Evolutionary conservation across 1,284 basidiomycete genomes (phyloP), one percentile per base, ranked within the genome.

Genomic region (Prillingera fragicola): DNA sequence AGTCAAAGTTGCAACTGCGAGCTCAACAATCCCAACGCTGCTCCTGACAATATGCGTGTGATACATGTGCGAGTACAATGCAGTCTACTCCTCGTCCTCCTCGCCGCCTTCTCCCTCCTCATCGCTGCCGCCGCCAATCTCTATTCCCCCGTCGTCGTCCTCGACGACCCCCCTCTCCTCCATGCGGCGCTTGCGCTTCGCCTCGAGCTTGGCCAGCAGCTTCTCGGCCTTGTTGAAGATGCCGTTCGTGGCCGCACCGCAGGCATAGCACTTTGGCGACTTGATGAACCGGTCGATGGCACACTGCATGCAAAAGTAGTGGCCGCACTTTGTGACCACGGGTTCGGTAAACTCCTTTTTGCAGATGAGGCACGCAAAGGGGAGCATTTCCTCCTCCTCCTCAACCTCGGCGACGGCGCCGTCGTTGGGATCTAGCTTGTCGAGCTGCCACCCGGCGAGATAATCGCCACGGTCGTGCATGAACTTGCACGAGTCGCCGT

Each of bases 401-500:
- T 77, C 75, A 38, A 80, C 81, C 25, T 67, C 71, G 10, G 63
- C 62, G 74, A 78, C 50, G 71, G 76, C 54, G 78, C 81, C 48
- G 19, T 61, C 46, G 42, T 29, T 54, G 0, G 63, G 60, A 35
- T 63, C 61, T 25, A 71, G 49, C 45, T 71, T 72, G 75, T 97
- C 92, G 42, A 99, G 78, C 73, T 99, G 94, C 95, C 95, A 99
- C 33, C 95, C 95, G 9, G 87, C 85, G 24, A 98, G 81, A 73
- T 99, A 96, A 62, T 80, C 78, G 43, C 75, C 75, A 37, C 78
- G 70, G 70, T 90, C 87, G 70, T 90, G 87, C 65, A 90, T 76
- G 73, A 91, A 90, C 75, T 97, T 98, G 75, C 94, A 99, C 8
- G 89, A 92, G 71, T 99, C 95, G 23, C 95, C 95, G 67, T 95